Percentiles rank a stretch among this genome's conserved stretches.
Evolutionary conservation across 768 basidiomycete genomes (phyloP).

Genomic region (Suillus hirtellus): DNA sequence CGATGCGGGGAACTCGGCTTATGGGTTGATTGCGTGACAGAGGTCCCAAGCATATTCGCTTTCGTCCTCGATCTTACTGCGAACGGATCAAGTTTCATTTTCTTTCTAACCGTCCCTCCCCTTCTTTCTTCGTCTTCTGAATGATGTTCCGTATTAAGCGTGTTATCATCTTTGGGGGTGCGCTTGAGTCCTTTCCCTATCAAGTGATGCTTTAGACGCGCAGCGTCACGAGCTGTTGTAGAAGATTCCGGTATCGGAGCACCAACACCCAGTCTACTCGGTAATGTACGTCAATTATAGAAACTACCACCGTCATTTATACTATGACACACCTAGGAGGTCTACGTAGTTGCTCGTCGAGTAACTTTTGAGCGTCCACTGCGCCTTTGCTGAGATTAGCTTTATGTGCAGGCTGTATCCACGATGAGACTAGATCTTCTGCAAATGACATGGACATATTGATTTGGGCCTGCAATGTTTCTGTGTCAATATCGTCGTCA

Average conservation of each 20-base stretch:
- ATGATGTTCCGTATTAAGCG: slow-evolving; percentile 24
- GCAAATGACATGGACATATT: slow-evolving; percentile 79
- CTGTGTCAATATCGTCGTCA: slow-evolving; percentile 64
- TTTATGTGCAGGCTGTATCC: slow-evolving; percentile 62
- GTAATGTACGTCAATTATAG: slow-evolving; percentile 14
- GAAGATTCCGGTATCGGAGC: slow-evolving; percentile 56
- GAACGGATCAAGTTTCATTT: slow-evolving; percentile 60
- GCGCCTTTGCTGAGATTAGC: slow-evolving; percentile 34
- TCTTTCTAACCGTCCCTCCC: slow-evolving; percentile 59
- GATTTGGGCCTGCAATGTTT: slow-evolving; percentile 78
- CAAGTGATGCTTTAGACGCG: slow-evolving; percentile 62
- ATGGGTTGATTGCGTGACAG: not conserved
- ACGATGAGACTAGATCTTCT: slow-evolving; percentile 71
- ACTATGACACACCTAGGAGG: slow-evolving; percentile 60
- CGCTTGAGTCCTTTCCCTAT: slow-evolving; percentile 51
- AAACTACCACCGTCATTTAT: not conserved
- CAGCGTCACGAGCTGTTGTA: slow-evolving; percentile 51
- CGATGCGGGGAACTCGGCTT: not conserved
- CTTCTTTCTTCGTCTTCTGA: slow-evolving; percentile 57
- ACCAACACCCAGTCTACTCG: slow-evolving; percentile 70
- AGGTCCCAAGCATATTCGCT: slow-evolving; percentile 29
- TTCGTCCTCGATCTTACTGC: slow-evolving; percentile 45
- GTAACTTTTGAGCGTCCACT: slow-evolving; percentile 47
- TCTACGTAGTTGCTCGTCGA: slow-evolving; percentile 66
- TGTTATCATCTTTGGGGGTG: slow-evolving; percentile 37